Base-by-base conservation (phyloP, 2,329 filamentous ascomycete species). In the Mycosphaerella arachidis region DNA sequence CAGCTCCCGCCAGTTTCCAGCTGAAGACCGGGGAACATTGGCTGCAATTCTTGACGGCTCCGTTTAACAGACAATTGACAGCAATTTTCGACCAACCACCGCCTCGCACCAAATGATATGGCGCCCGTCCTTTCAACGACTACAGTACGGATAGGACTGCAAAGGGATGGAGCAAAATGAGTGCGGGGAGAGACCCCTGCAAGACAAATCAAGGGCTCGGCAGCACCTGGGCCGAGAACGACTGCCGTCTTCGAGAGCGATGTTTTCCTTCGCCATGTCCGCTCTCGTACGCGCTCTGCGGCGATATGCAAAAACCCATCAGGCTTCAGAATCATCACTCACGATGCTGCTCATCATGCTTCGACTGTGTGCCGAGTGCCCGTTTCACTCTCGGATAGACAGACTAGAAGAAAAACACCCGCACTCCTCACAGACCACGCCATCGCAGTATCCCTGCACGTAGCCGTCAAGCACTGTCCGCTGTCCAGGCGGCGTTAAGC, bases 221-320 rank as follows among this genome's bases (percentile, higher is more conserved):
- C 35, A 31, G 12, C 8, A 35, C n/a, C 20, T 29, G 46, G 7
- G 46, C 46, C 46, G 46, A 50, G 46, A 50, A 16, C 18, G n/a
- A 50, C 10, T 50, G 46, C 45, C 33, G 46, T 37, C 30, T 30
- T 37, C 18, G 33, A 13, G 55, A 13, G 55, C n/a, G 12, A n/a
- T 20, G 27, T 56, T 9, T n/a, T 13, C 7, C 29, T 29, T 24
- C 43, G 33, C 13, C 45, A 48, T 56, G 2, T 56, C 53, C 53
- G 53, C n/a, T 24, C 13, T 52, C 55, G 55, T 51, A 52, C 55
- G 55, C 35, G 13, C 6, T 31, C n/a, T 27, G 7, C 46, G 55
- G 55, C 55, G 55, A 51, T 57, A 57, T 48, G 7, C 24, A 24
- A n/a, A n/a, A n/a, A n/a, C n/a, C n/a, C n/a, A n/a, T n/a, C n/a